A percentile compares a stretch with the other conserved stretches of the same genome.
These are phyloP conservation scores for Exophiala phaeomuriformis DNA, from an alignment of 2,329 filamentous ascomycete species.

Conservation along the genomic window DNA sequence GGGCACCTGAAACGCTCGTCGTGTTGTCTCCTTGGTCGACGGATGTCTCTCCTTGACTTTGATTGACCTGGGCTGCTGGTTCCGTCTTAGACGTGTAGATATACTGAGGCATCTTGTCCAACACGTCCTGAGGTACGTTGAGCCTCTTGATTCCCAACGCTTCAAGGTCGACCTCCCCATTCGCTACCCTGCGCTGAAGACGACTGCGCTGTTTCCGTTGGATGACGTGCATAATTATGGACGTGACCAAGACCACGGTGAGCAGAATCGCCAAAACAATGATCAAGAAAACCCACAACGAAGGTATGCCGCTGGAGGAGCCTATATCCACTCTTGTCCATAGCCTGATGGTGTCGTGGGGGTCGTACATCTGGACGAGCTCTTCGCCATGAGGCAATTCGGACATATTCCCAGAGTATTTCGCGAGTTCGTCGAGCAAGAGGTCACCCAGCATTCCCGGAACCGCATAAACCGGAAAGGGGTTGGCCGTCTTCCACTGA, in stretches of 20 bases:
- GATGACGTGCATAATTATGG: constrained; percentile 65
- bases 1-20: constrained; percentile 1
- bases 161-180: constrained; percentile 79
- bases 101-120: constrained; percentile 70
- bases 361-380: constrained; percentile 35
- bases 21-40: background rate
- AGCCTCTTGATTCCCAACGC: constrained; percentile 75
- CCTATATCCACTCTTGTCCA: constrained; percentile 31
- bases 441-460: constrained; percentile 57
- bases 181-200: constrained; percentile 62
- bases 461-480: constrained; percentile 77
- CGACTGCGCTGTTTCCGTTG: constrained; percentile 63
- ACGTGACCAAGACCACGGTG: constrained; percentile 59
- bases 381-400: constrained; percentile 24
- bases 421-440: constrained; percentile 63
- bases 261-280: constrained; percentile 65
- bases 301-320: constrained; percentile 55
- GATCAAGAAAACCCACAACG: constrained; percentile 71
- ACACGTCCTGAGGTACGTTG: constrained; percentile 63
- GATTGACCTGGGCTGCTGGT: background rate
- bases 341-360: constrained; percentile 44
- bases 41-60: background rate
- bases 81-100: constrained; percentile 50
- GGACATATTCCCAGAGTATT: constrained; percentile 70
- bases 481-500: constrained; percentile 63